Conservation (phyloP, 768 basidiomycete species). For the Termitomyces sp. region DNA sequence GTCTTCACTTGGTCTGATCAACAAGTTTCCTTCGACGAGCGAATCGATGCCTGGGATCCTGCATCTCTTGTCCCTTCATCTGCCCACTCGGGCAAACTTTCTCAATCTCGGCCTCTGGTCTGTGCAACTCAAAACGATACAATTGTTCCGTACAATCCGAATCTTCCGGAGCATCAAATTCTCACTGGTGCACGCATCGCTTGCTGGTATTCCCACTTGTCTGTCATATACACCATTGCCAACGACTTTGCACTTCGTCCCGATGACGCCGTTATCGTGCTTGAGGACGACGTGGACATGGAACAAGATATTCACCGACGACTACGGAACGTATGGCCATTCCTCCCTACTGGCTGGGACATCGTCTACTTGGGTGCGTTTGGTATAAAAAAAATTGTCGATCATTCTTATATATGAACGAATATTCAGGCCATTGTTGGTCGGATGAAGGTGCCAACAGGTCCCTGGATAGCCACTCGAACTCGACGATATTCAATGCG, state of each 20-base stretch:
- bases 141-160: constrained; percentile 31
- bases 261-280: constrained; percentile 45
- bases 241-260: constrained; percentile 19
- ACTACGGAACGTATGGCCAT: constrained; percentile 43
- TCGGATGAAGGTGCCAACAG: constrained; percentile 59
- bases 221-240: constrained; percentile 45
- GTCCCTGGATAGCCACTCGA: constrained; percentile 26
- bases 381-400: background rate
- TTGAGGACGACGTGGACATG: constrained; percentile 83
- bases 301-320: constrained; percentile 55
- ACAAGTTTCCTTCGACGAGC: constrained; percentile 20
- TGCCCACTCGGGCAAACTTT: constrained; percentile 2
- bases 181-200: constrained; percentile 63
- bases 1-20: constrained; percentile 25
- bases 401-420: background rate
- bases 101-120: constrained; percentile 13
- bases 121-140: constrained; percentile 31
- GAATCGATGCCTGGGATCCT: constrained; percentile 27
- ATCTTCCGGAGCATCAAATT: constrained; percentile 44
- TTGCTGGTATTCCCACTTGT: constrained; percentile 74
- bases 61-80: constrained; percentile 13
- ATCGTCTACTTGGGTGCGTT: constrained; percentile 54
- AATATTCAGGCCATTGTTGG: constrained; percentile 72
- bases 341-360: constrained; percentile 66
- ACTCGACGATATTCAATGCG: constrained; percentile 6